Conservation (phyloP, 208 protist species). For the Leishmania arabica region DNA sequence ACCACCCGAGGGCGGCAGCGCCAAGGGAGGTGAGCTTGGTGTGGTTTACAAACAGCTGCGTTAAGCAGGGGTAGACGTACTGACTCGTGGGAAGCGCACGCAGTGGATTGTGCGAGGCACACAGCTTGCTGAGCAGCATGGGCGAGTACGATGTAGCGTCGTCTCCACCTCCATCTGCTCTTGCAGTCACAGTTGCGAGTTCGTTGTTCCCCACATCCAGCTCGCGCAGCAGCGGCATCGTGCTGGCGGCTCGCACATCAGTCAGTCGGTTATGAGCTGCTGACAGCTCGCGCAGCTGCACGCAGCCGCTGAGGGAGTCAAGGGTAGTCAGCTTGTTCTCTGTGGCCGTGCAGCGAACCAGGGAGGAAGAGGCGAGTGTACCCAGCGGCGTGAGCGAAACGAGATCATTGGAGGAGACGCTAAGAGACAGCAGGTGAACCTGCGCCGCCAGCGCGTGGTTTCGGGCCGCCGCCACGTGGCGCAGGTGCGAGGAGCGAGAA, state of each 20-base stretch:
- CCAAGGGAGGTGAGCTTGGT: conserved; percentile 44
- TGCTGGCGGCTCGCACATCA: conserved; percentile 33
- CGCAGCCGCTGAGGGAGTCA: conserved; percentile 44
- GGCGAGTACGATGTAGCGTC: conserved; percentile 8
- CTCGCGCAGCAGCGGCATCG: conserved; percentile 50
- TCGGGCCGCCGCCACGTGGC: conserved; percentile 64
- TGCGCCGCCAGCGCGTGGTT: conserved; percentile 43
- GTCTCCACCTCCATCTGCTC: conserved; percentile 5
- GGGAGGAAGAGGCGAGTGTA: conserved; percentile 15
- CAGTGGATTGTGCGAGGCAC: conserved; percentile 66
- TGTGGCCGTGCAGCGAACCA: conserved; percentile 15
- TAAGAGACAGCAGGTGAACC: conserved; percentile 35
- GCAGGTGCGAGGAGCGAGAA: conserved; percentile 31
- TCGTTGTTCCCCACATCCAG: conserved; percentile 70
- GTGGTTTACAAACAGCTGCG: conserved; percentile 79
- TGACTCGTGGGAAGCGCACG: conserved; percentile 1
- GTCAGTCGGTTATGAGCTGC: conserved; percentile 58
- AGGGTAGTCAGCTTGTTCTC: conserved; percentile 56
- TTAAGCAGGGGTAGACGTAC: conserved; percentile 46
- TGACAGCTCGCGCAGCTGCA: conserved; percentile 41
- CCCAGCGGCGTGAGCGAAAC: conserved; percentile 46
- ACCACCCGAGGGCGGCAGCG: conserved; percentile 39
- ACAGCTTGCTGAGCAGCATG: conserved; percentile 59
- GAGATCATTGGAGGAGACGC: conserved; percentile 72
- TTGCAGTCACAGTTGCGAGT: conserved; percentile 15